Conservation (phyloP, 2,329 filamentous ascomycete genomes). For the Aureobasidium mangrovei region DNA sequence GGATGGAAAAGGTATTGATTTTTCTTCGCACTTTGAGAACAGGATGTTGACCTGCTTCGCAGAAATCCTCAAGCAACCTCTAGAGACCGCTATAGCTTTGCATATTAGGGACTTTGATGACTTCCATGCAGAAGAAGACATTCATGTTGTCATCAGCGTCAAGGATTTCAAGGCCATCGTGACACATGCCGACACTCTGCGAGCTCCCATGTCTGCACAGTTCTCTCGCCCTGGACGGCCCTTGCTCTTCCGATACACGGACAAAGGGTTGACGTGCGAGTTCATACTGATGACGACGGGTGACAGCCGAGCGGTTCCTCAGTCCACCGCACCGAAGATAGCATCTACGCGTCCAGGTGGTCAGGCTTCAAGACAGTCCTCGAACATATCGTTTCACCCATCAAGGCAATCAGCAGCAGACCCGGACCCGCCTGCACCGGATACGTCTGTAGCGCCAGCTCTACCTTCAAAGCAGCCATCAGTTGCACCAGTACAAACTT, state of each 20-base stretch:
- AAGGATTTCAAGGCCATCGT: constrained; percentile 77
- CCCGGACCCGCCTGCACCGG: background rate
- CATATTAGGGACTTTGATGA: constrained; percentile 69
- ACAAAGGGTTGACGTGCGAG: constrained; percentile 61
- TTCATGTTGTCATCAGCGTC: constrained; percentile 73
- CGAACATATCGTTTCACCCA: constrained; percentile 10
- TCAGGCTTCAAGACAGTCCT: constrained; percentile 26
- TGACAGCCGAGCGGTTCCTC: constrained; percentile 38
- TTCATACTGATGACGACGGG: constrained; percentile 79
- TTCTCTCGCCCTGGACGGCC: constrained; percentile 66
- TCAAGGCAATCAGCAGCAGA: constrained; percentile 6
- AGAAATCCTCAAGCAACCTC: constrained; percentile 71
- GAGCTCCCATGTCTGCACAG: constrained; percentile 55
- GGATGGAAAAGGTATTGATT: constrained; percentile 49
- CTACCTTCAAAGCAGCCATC: constrained; percentile 4
- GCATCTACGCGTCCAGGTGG: constrained; percentile 26
- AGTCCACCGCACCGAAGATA: constrained; percentile 27
- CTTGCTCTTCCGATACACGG: constrained; percentile 59
- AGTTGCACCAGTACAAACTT: background rate
- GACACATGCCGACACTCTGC: constrained; percentile 61
- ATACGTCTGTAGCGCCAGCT: constrained; percentile 8
- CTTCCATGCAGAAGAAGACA: constrained; percentile 62
- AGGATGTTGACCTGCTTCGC: constrained; percentile 13
- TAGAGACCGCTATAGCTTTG: constrained; percentile 70
- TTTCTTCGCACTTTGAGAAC: background rate